A percentile compares a stretch with the other conserved stretches of the same genome.
These are phyloP conservation scores for Vicia villosa DNA, from an alignment of 306 rosid genomes.

Conservation along the genomic window DNA sequence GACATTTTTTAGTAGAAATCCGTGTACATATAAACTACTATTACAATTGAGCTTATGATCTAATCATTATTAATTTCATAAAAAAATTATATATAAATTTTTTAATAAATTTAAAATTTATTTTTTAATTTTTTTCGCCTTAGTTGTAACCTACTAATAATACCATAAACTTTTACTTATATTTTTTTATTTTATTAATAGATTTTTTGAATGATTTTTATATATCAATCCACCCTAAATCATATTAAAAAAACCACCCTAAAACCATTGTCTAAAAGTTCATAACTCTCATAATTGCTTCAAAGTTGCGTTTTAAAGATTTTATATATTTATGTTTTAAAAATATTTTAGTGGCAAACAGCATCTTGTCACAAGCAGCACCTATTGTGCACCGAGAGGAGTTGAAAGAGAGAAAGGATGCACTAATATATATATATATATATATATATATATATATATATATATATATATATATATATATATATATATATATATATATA, in stretches of 20 bases:
- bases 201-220: not conserved
- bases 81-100: not conserved
- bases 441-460: too few relatives aligned
- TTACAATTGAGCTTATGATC: not conserved
- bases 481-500: too few relatives aligned
- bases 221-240: not conserved
- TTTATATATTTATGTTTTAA: not conserved
- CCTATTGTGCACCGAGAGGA: not conserved
- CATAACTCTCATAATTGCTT: not conserved
- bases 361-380: not conserved
- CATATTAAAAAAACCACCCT: not conserved
- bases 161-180: too few relatives aligned
- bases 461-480: too few relatives aligned
- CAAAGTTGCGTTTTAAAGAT: not conserved
- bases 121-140: too few relatives aligned
- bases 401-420: too few relatives aligned
- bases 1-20: not conserved
- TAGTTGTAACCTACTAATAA: too few relatives aligned
- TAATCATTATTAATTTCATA: not conserved
- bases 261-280: not conserved
- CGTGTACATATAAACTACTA: not conserved
- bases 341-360: not conserved
- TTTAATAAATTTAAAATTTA: not conserved
- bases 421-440: too few relatives aligned
- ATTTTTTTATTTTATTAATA: not conserved